Conservation (phyloP, 768 basidiomycete genomes). For the Collybia sordida region DNA sequence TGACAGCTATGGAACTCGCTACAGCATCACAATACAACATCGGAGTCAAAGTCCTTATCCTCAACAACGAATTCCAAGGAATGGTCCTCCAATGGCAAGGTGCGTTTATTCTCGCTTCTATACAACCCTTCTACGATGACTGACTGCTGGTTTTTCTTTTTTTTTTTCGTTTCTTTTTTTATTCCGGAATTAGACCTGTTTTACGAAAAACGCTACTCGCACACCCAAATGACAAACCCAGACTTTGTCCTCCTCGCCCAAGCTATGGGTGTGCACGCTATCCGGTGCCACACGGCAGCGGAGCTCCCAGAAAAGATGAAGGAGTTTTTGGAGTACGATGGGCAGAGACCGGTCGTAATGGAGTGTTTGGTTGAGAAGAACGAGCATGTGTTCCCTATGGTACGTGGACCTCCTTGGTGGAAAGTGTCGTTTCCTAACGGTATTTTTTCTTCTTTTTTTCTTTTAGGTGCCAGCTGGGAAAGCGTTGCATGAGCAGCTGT, state of each 20-base stretch:
- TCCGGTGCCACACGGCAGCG: constrained; percentile 64
- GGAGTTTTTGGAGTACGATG: constrained; percentile 96
- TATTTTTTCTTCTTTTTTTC: constrained; percentile 1
- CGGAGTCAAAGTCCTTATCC: constrained; percentile 89
- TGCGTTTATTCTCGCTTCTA: constrained; percentile 27
- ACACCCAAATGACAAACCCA: constrained; percentile 94
- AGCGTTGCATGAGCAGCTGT: constrained; percentile 88
- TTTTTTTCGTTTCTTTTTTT: too few relatives aligned
- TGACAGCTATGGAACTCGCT: constrained; percentile 99
- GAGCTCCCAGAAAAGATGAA: constrained; percentile 97
- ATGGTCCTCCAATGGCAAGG: constrained; percentile 99
- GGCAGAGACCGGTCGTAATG: constrained; percentile 81
- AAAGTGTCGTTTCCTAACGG: constrained; percentile 1
- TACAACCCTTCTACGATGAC: too few relatives aligned
- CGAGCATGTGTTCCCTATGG: constrained; percentile 94
- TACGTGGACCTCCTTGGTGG: constrained; percentile 26
- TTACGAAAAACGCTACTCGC: constrained; percentile 95
- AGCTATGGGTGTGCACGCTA: constrained; percentile 91
- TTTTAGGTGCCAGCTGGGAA: constrained; percentile 85
- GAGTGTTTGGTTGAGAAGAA: constrained; percentile 85
- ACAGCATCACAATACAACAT: constrained; percentile 91
- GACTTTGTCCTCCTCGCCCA: constrained; percentile 89
- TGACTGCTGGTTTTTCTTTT: neutral
- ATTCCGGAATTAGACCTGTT: constrained; percentile 65
- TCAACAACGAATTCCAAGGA: constrained; percentile 98